phyloP scores from a whole-genome alignment of 2,329 filamentous ascomycete genomes.

The Stagonosporopsis vannaccii region DNA sequence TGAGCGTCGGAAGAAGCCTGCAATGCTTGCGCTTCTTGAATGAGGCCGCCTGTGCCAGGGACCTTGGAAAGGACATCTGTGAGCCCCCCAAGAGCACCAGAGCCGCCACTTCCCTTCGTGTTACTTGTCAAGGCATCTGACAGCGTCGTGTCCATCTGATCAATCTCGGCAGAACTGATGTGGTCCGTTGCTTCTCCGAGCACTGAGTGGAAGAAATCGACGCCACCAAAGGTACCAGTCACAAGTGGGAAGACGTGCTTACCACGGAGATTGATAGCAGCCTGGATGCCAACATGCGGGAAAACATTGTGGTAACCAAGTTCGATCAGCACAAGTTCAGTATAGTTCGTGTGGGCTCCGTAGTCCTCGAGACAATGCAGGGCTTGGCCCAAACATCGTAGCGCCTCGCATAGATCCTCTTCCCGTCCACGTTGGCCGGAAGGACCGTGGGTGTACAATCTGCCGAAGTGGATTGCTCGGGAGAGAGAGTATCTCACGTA shows the following conservation, averaged over 20 bases:
- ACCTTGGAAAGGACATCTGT: slow-evolving; percentile 78
- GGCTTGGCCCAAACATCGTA: slow-evolving; percentile 60
- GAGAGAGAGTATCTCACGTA: slow-evolving; percentile 68
- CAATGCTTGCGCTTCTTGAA: slow-evolving; percentile 56
- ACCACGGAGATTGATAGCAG: slow-evolving; percentile 55
- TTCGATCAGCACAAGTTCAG: slow-evolving; percentile 61
- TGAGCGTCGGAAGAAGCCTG: slow-evolving; percentile 58
- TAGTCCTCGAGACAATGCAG: slow-evolving; percentile 64
- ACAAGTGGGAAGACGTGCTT: slow-evolving; percentile 60
- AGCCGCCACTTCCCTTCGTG: slow-evolving; percentile 41
- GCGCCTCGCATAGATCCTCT: slow-evolving; percentile 57
- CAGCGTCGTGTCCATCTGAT: slow-evolving; percentile 56
- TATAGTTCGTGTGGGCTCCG: slow-evolving; percentile 63
- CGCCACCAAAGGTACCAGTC: slow-evolving; percentile 63
- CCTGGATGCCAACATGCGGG: slow-evolving; percentile 57
- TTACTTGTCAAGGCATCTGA: slow-evolving; percentile 48
- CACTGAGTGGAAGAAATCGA: slow-evolving; percentile 60
- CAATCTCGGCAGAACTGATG: slow-evolving; percentile 57
- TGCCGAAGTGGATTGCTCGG: slow-evolving; percentile 57
- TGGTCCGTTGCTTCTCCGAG: slow-evolving; percentile 60
- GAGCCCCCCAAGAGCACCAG: slow-evolving; percentile 55
- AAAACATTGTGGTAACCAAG: slow-evolving; percentile 61
- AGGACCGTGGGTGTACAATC: slow-evolving; percentile 55
- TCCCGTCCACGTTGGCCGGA: slow-evolving; percentile 51
- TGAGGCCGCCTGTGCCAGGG: slow-evolving; percentile 62